These are phyloP conservation scores for Rhynchospora pubera DNA, from an alignment of 176 grass and related monocot species.

Conservation along the genomic window DNA sequence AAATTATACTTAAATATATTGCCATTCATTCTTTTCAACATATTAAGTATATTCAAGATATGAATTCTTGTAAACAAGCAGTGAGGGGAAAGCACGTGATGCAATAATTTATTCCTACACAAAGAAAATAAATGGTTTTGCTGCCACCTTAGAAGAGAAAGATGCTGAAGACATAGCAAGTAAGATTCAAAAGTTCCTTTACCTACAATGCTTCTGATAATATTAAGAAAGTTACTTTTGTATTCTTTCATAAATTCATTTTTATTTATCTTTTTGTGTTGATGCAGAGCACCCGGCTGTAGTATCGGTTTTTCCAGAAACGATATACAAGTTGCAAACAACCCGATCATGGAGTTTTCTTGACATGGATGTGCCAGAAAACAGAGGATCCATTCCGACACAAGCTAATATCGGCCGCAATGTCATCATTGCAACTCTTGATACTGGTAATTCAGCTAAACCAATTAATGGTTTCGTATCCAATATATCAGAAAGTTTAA, in stretches of 20 bases:
- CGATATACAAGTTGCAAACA: constrained; percentile 51
- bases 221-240: not conserved
- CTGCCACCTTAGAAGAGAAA: constrained; percentile 43
- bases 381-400: constrained; percentile 38
- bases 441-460: constrained; percentile 38
- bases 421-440: constrained; percentile 61
- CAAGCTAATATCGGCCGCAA: constrained; percentile 38
- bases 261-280: not conserved
- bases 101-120: constrained; percentile 85
- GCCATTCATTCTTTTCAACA: not conserved
- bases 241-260: not conserved
- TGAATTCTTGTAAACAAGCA: constrained; percentile 9
- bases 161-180: constrained; percentile 35
- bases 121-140: constrained; percentile 75
- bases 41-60: not conserved
- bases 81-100: constrained; percentile 28
- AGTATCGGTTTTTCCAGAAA: constrained; percentile 50
- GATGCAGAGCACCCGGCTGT: constrained; percentile 50
- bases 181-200: constrained; percentile 16
- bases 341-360: constrained; percentile 72
- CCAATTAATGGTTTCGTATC: not conserved
- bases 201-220: not conserved
- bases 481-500: not conserved
- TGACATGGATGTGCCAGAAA: constrained; percentile 29
- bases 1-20: not conserved